Percentiles rank a stretch among this genome's conserved stretches.
These are phyloP conservation scores for Dictyostelium brefeldianum DNA, from an alignment of 78 protist species.

Conservation along the genomic window DNA sequence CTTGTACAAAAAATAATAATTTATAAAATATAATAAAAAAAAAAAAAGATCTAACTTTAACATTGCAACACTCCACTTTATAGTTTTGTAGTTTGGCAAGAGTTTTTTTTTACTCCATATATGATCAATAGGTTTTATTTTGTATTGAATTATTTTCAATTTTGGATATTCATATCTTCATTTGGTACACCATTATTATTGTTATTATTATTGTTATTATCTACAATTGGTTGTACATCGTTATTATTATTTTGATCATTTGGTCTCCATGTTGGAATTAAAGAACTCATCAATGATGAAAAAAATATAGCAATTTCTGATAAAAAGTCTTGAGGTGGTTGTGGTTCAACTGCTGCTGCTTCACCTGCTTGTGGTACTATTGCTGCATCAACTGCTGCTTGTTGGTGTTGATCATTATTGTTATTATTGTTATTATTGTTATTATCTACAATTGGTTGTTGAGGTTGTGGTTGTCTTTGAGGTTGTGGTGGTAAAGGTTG, in stretches of 20 bases:
- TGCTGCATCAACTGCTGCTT: not conserved
- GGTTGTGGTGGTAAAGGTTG: slow-evolving; percentile 7
- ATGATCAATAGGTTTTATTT: too few species aligned
- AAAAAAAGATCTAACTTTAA: too few species aligned
- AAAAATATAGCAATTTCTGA: slow-evolving; percentile 11
- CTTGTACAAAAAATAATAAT: too few species aligned
- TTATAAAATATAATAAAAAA: too few species aligned
- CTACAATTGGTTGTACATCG: not conserved
- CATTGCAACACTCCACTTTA: too few species aligned
- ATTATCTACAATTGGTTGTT: not conserved
- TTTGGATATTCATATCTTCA: not conserved
- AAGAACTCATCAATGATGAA: not conserved
- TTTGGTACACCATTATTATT: not conserved
- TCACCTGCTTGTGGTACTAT: not conserved
- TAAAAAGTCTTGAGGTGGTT: not conserved
- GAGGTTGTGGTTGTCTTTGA: slow-evolving; percentile 5
- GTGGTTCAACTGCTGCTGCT: not conserved
- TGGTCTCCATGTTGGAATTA: slow-evolving; percentile 19
- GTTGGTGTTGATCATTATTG: not conserved
- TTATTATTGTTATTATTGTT: not conserved
- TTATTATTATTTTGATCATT: not conserved
- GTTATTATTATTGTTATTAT: not conserved
- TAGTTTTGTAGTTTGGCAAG: too few species aligned
- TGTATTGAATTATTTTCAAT: not conserved
- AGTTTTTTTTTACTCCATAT: too few species aligned